These are phyloP conservation scores for Jatropha multifida DNA, from an alignment of 441 rosid species.

Conservation along the genomic window DNA sequence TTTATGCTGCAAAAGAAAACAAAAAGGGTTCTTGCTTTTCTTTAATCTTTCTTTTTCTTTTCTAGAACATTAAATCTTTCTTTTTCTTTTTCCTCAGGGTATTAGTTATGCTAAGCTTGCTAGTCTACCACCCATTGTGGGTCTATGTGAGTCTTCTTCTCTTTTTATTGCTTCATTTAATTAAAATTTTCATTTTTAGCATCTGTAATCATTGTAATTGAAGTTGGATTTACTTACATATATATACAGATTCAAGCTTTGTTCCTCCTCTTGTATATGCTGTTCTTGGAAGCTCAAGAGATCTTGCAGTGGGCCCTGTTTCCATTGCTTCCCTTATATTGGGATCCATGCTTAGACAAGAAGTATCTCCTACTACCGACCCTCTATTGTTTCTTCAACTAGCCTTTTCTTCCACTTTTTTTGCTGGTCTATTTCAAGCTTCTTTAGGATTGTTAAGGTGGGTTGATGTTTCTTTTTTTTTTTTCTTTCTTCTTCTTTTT, in stretches of 20 bases:
- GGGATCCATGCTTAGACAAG: slow-evolving; percentile 87
- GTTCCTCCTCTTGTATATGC: slow-evolving; percentile 93
- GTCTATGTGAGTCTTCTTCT: slow-evolving; percentile 64
- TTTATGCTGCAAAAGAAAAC: no score
- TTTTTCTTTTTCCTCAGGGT: slow-evolving; percentile 46
- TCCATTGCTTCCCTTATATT: slow-evolving; percentile 85
- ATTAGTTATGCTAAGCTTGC: slow-evolving; percentile 97
- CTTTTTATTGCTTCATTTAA: not conserved
- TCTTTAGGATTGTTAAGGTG: slow-evolving; percentile 84
- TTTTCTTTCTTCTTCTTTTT: not conserved
- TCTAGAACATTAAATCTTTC: not conserved
- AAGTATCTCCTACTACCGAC: slow-evolving; percentile 67
- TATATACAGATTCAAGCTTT: slow-evolving; percentile 77
- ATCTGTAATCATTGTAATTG: not conserved
- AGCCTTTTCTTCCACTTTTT: slow-evolving; percentile 88
- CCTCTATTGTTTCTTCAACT: slow-evolving; percentile 72
- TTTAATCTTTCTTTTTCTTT: no score
- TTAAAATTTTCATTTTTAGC: not conserved
- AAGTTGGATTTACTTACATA: not conserved
- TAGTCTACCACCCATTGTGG: slow-evolving; percentile 82
- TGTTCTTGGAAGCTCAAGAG: slow-evolving; percentile 88
- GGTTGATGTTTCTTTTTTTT: not conserved
- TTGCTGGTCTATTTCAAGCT: slow-evolving; percentile 91
- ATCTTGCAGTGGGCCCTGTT: slow-evolving; percentile 91
- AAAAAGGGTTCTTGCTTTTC: not conserved